Base-by-base conservation (phyloP, 768 basidiomycete species). In the Podaxis mareebaensis region DNA sequence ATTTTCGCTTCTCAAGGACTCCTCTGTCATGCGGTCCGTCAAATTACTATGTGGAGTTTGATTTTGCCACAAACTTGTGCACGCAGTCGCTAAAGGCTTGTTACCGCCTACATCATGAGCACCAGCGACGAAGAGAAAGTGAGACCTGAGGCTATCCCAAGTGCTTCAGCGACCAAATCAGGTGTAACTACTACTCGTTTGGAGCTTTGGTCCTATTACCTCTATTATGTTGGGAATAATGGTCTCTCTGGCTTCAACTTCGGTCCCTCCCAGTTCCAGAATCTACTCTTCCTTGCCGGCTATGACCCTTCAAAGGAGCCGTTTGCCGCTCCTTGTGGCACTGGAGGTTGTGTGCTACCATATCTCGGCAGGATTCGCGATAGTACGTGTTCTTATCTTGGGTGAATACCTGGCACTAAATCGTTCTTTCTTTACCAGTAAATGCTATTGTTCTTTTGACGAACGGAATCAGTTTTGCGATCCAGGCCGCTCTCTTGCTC, bases 401-500 rank as follows among this genome's bases (percentile, higher is more conserved):
- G 12, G 22, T 12, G 49, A 63, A 51, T 48, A 10, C 24, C 30
- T 56, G 13, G 10, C 4, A 46, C 46, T 33, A 61, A 51, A 12
- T 42, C 13, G 40, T 12, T 28, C 11, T 28, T 52, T 20, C 24
- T 33, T 33, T 33, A 17, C 26, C 67, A 90, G 88, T 90, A 61
- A 92, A 90, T 68, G 89, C 90, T 2, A 90, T 92, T 65, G 88
- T 92, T 4, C 80, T 92, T 26, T 78, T 91, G 60, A 91, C 90
- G 7, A 92, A 92, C 67, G 91, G 91, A 3, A 85, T 93, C 49
- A 88, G 87, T 64, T 92, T 92, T 68, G 89, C 89, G 0, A 80
- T 92, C 28, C 91, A 93, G 73, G 89, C 90, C 0, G 82, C 81
- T 15, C 68, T 92, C 15, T 75, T 93, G 44, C 73, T 92, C 24